phyloP scores from a whole-genome alignment of 2,329 filamentous ascomycete genomes.

The Ceratocystiopsis minuta region DNA sequence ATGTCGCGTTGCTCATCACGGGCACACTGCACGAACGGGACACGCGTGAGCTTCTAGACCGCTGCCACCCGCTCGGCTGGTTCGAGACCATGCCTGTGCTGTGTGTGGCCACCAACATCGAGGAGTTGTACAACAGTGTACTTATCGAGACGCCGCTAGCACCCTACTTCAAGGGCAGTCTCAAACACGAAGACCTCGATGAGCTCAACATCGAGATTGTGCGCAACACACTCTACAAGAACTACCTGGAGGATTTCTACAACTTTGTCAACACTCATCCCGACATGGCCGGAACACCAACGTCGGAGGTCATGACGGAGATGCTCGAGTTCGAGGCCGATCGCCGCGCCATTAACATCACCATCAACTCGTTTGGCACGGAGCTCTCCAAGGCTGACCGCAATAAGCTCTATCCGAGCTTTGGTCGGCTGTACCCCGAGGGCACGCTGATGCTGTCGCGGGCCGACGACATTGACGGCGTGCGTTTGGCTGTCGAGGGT shows the following conservation, averaged over 20 bases:
- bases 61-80: constrained; percentile 94
- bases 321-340: constrained; percentile 95
- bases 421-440: constrained; percentile 83
- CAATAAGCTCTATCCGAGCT: constrained; percentile 87
- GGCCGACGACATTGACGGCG: constrained; percentile 87
- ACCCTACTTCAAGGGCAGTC: constrained; percentile 89
- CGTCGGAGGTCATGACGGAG: constrained; percentile 86
- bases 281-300: constrained; percentile 75
- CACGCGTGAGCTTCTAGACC: constrained; percentile 81
- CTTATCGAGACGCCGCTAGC: constrained; percentile 92
- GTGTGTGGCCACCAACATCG: constrained; percentile 94
- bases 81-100: constrained; percentile 98
- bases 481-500: constrained; percentile 82
- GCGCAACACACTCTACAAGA: constrained; percentile 96
- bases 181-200: constrained; percentile 91
- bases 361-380: constrained; percentile 93
- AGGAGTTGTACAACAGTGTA: constrained; percentile 96
- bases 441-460: constrained; percentile 87
- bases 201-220: constrained; percentile 99
- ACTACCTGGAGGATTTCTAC: constrained; percentile 96
- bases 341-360: constrained; percentile 94
- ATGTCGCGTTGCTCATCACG: constrained; percentile 92
- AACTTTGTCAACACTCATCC: constrained; percentile 80
- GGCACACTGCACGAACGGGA: constrained; percentile 95
- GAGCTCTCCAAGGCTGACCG: constrained; percentile 86